These are phyloP conservation scores for Garcia nutans DNA, from an alignment of 345 rosid genomes.

Conservation along the genomic window DNA sequence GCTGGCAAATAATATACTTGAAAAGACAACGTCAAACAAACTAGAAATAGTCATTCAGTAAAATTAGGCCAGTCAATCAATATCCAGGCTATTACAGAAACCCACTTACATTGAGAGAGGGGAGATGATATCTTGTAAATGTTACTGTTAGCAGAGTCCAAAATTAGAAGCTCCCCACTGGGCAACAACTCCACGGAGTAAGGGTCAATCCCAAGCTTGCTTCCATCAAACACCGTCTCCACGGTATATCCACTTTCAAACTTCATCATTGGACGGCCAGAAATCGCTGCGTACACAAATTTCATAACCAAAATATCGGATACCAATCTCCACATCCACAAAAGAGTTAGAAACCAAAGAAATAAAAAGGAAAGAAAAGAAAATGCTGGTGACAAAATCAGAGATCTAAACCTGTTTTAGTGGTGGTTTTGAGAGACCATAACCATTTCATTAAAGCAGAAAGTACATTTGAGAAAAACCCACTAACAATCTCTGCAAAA, in stretches of 20 bases:
- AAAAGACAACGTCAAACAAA: neutral
- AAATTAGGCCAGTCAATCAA: neutral
- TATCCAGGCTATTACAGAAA: constrained; percentile 5
- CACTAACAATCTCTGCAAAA: constrained; percentile 76
- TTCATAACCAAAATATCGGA: constrained; percentile 13
- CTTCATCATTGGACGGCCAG: constrained; percentile 90
- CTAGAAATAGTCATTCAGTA: neutral
- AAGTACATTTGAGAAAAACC: constrained; percentile 67
- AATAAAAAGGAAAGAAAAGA: neutral
- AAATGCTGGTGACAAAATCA: constrained; percentile 18
- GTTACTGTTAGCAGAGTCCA: constrained; percentile 91
- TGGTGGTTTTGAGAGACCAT: constrained; percentile 85
- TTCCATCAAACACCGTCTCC: constrained; percentile 98
- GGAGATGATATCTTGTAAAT: constrained; percentile 85
- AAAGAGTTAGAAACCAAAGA: neutral
- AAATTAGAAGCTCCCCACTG: constrained; percentile 77
- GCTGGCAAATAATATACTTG: neutral
- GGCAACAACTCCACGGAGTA: constrained; percentile 76
- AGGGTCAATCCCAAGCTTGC: constrained; percentile 95
- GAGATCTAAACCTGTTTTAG: constrained; percentile 76
- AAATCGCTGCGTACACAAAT: constrained; percentile 47
- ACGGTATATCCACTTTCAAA: constrained; percentile 92
- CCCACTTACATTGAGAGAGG: constrained; percentile 77
- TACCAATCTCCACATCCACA: constrained; percentile 14
- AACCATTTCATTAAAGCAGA: constrained; percentile 81